A percentile compares a stretch with the other conserved stretches of the same genome.
Conservation (phyloP, 2,329 filamentous ascomycete species). For the Exophiala bonariae region DNA sequence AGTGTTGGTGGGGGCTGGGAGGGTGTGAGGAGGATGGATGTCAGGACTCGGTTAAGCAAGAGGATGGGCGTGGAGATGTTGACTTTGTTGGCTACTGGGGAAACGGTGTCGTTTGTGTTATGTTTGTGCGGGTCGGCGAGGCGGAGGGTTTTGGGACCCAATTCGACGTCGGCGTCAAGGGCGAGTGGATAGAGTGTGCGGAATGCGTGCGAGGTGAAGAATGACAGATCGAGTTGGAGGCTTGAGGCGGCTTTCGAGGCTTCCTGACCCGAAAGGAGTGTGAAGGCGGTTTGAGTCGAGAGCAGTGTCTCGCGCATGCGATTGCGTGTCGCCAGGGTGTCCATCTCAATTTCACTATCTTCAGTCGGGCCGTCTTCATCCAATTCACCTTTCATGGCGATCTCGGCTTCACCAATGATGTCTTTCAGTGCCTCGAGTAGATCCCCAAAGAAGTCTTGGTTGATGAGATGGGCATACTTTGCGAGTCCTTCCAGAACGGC, state of each 20-base stretch:
- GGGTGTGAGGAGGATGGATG: constrained; percentile 74
- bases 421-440: constrained; percentile 92
- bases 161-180: constrained; percentile 82
- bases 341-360: constrained; percentile 44
- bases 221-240: constrained; percentile 86
- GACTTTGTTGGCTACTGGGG: constrained; percentile 59
- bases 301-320: constrained; percentile 83
- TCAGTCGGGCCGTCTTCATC: constrained; percentile 47
- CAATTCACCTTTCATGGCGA: constrained; percentile 38
- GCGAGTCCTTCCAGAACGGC: constrained; percentile 92
- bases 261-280: constrained; percentile 93
- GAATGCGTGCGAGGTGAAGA: constrained; percentile 94
- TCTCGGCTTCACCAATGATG: constrained; percentile 73
- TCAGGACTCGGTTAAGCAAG: constrained; percentile 82
- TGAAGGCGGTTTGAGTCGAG: constrained; percentile 93
- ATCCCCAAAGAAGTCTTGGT: constrained; percentile 98
- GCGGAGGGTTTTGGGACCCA: constrained; percentile 71
- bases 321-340: constrained; percentile 63
- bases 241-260: constrained; percentile 78
- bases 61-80: constrained; percentile 95
- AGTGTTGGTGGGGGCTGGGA: constrained; percentile 71
- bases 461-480: constrained; percentile 94
- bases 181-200: constrained; percentile 76
- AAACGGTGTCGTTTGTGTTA: constrained; percentile 32
- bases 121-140: constrained; percentile 62